Conservation (phyloP, 306 rosid species). For the Prunus padus region DNA sequence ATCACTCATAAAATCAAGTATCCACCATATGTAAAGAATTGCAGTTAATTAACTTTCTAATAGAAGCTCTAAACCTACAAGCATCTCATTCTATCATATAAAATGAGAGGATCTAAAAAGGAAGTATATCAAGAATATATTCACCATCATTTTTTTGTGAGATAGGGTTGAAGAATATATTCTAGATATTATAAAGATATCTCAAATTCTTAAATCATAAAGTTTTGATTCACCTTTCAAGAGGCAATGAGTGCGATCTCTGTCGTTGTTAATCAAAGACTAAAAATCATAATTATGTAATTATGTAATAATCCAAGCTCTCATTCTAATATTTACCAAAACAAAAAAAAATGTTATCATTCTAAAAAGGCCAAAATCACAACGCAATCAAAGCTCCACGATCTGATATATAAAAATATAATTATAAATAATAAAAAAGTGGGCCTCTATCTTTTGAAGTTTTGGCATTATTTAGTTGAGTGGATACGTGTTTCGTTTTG, state of each 20-base stretch:
- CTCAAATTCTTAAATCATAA: not conserved
- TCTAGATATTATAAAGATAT: not conserved
- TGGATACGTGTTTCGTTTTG: not conserved
- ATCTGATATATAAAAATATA: not conserved
- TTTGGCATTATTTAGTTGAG: not conserved
- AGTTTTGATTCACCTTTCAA: not conserved
- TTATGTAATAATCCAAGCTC: not conserved
- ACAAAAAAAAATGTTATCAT: not conserved
- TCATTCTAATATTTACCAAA: not conserved
- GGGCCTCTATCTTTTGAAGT: not conserved
- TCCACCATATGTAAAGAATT: not conserved
- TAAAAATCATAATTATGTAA: too few species aligned
- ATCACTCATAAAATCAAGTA: not conserved
- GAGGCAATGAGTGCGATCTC: not conserved
- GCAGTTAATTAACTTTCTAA: not conserved
- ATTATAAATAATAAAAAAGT: not conserved
- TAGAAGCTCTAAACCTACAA: not conserved
- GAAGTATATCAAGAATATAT: not conserved
- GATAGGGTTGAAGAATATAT: not conserved
- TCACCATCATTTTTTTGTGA: not conserved
- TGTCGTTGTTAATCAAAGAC: too few species aligned
- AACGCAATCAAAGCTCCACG: not conserved
- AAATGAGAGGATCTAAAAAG: not conserved
- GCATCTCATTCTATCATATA: not conserved
- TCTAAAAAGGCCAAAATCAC: not conserved